A percentile compares a stretch with the other conserved stretches of the same genome.
phyloP scores from a whole-genome alignment of 176 grass and related monocot genomes.

The Oropetium thomaeum region DNA sequence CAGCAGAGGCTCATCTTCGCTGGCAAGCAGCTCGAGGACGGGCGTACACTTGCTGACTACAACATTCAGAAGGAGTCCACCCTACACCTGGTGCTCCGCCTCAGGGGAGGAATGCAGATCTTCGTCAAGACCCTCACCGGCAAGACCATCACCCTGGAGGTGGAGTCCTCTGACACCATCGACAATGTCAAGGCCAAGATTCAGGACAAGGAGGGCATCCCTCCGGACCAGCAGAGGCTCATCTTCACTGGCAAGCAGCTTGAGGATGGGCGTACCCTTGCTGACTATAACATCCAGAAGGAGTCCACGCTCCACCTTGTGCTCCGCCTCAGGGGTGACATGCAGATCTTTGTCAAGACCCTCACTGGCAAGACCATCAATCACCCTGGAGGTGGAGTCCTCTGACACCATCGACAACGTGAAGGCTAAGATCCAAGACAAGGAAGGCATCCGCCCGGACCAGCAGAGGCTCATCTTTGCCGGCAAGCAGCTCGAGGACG shows the following conservation, averaged over 20 bases:
- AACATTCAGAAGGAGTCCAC: slow-evolving; percentile 73
- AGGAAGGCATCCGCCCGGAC: slow-evolving; percentile 69
- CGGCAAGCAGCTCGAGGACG: slow-evolving; percentile 64
- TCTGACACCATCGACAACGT: slow-evolving; percentile 52
- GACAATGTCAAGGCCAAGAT: slow-evolving; percentile 54
- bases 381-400: slow-evolving; percentile 52
- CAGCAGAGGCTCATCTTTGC: slow-evolving; percentile 63
- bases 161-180: slow-evolving; percentile 53
- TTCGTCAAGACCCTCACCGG: slow-evolving; percentile 67
- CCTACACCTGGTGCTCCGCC: slow-evolving; percentile 34
- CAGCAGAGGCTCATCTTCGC: slow-evolving; percentile 63
- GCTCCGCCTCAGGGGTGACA: slow-evolving; percentile 30
- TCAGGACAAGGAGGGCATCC: slow-evolving; percentile 55
- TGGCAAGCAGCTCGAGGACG: slow-evolving; percentile 64
- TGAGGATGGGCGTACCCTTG: slow-evolving; percentile 40
- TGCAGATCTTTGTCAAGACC: slow-evolving; percentile 78
- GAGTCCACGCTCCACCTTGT: slow-evolving; percentile 51
- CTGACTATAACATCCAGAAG: slow-evolving; percentile 57
- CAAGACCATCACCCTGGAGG: slow-evolving; percentile 61
- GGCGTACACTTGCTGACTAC: slow-evolving; percentile 59
- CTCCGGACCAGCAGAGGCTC: slow-evolving; percentile 48
- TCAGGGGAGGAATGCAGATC: slow-evolving; percentile 56
- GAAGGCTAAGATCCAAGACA: slow-evolving; percentile 60
- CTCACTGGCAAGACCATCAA: slow-evolving; percentile 62
- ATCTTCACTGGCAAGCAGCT: slow-evolving; percentile 49